A percentile compares a stretch with the other conserved stretches of the same genome.
Evolutionary conservation across 2,329 filamentous ascomycete genomes (phyloP).

Genomic region (Colletotrichum sp.): DNA sequence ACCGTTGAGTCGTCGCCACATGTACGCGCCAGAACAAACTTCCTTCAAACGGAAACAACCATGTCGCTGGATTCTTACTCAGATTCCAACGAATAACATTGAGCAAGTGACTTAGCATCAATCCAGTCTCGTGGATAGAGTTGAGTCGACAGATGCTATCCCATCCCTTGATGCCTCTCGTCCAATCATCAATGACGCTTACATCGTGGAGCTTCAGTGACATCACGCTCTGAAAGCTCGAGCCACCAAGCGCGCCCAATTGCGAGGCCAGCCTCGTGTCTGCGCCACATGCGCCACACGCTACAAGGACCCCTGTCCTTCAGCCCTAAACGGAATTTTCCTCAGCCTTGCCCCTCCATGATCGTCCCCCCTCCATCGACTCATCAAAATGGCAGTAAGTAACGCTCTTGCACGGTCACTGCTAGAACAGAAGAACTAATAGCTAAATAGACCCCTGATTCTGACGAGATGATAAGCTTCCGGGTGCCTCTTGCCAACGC

Average conservation of each 20-base stretch:
- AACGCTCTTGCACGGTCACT: background rate
- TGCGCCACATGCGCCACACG: background rate
- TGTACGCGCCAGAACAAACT: background rate
- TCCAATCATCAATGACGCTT: slow-evolving; percentile 21
- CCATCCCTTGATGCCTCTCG: background rate
- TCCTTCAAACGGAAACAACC: background rate
- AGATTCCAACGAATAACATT: background rate
- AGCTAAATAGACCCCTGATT: background rate
- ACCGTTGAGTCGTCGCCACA: background rate
- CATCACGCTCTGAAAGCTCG: background rate
- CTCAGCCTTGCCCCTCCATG: slow-evolving; percentile 30
- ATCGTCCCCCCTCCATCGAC: slow-evolving; percentile 8
- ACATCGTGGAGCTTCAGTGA: slow-evolving; percentile 5
- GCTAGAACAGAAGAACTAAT: background rate
- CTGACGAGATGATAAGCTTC: slow-evolving; percentile 63
- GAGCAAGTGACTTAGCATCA: background rate
- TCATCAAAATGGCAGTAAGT: slow-evolving; percentile 21
- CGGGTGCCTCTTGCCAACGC: slow-evolving; percentile 81
- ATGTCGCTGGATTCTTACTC: background rate
- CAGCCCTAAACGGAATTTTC: slow-evolving; percentile 24
- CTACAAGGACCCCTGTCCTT: background rate
- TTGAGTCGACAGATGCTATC: background rate
- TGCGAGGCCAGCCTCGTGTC: background rate
- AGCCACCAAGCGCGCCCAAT: background rate
- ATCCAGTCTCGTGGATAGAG: background rate